Base-by-base conservation (phyloP, 1,139 yeast genomes). In the Blastobotrys elegans region DNA sequence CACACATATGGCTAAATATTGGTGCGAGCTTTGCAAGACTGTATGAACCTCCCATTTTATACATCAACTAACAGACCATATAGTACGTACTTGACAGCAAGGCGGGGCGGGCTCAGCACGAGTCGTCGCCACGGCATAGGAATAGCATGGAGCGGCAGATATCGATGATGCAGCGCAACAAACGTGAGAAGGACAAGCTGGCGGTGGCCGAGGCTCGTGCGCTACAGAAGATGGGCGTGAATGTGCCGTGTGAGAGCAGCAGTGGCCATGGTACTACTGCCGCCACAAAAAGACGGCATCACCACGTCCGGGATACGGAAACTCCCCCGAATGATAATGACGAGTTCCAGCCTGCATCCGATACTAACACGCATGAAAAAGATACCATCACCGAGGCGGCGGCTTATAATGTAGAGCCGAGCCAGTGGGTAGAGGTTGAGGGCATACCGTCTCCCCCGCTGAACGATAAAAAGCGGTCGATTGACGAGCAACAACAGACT, bases 81-180 rank as follows among this genome's bases (percentile, higher is more conserved):
- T 42, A 72, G 75, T 73, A 71, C 56, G 71, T 73, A 8, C 72
- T 68, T 31, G 76, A 72, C 48, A 66, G 73, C 31, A 66, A 66
- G 48, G 53, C 70, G 17, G 65, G 70, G 4, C 62, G 66, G 38
- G 50, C 62, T 14, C 66, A 63, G 41, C 77, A 74, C 56, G 76
- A 72, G 47, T 55, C 59, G 6, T 66, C 74, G 0, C 50, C 59
- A 6, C 65, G 64, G 38, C 78, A 74, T 52, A 67, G 64, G 51
- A 37, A 50, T 1, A 58, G 62, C 2, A 53, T 66, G 3, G 59
- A 58, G 37, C 55, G 61, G 35, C 60, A 62, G 27, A 53, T 73
- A 3, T 50, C 54, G 10, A 62, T 60, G 13, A 59, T 73, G 10
- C 72, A 70, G 40, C 51, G 59, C 13, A 57, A 58, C 46, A 70